Percentiles rank a stretch among this genome's conserved stretches.
Evolutionary conservation across 805 yeast genomes (phyloP).

Genomic region (Nematodospora valgi): DNA sequence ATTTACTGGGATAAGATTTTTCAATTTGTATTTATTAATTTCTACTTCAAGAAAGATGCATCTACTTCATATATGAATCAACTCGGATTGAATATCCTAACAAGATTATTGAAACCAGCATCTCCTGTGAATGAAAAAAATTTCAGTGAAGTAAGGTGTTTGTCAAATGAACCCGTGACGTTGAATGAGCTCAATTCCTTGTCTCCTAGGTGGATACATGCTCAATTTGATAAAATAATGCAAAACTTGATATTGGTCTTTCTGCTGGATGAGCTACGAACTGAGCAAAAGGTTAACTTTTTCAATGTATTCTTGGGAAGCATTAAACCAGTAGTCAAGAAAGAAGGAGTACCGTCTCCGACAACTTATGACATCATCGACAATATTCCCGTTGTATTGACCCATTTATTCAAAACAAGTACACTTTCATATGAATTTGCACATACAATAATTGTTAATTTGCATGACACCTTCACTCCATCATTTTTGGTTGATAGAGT

Average conservation of each 20-base stretch:
- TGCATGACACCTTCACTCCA: conserved; percentile 33
- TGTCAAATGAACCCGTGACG: conserved; percentile 28
- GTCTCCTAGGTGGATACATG: conserved; percentile 31
- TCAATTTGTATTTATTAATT: conserved; percentile 26
- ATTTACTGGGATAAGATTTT: conserved; percentile 38
- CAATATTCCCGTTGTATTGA: conserved; percentile 24
- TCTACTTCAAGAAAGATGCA: conserved; percentile 30
- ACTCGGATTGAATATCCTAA: conserved; percentile 26
- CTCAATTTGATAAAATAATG: conserved; percentile 28
- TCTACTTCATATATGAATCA: conserved; percentile 22
- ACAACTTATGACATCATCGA: conserved; percentile 31
- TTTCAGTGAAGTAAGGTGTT: conserved; percentile 26
- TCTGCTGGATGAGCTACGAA: conserved; percentile 19
- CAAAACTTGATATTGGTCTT: conserved; percentile 22
- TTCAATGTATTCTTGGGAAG: conserved; percentile 22
- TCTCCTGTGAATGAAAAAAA: conserved; percentile 17
- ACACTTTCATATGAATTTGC: conserved; percentile 17
- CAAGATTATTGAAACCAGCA: conserved; percentile 21
- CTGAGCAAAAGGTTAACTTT: conserved; percentile 22
- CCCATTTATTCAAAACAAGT: conserved; percentile 17
- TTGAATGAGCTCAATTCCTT: conserved; percentile 29
- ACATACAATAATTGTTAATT: conserved; percentile 21
- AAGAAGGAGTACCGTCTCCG: conserved; percentile 26
- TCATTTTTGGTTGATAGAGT: conserved; percentile 15
- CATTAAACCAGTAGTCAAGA: conserved; percentile 25